Conservation (phyloP, 257 asterid species). For the Solanum clarkiae region DNA sequence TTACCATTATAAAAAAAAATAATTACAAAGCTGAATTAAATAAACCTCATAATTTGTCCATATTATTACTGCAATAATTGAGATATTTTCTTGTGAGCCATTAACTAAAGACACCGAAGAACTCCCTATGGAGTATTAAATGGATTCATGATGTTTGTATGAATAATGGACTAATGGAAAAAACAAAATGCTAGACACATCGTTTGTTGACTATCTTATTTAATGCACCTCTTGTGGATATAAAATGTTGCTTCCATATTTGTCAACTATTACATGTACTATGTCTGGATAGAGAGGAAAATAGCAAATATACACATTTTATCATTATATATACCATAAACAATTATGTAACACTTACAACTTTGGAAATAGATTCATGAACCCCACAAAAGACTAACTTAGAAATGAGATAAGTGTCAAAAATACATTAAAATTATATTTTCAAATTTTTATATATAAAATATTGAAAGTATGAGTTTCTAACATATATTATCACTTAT, state of each 20-base stretch:
- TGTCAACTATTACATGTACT: background rate
- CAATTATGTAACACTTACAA: background rate
- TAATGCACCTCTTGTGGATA: background rate
- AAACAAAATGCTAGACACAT: too few relatives aligned
- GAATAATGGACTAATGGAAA: background rate
- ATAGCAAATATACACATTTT: background rate
- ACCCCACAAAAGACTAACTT: background rate
- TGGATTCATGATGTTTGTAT: background rate
- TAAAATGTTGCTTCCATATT: background rate
- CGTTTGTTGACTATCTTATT: background rate
- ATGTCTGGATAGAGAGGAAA: background rate
- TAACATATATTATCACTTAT: too few relatives aligned
- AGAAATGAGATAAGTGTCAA: background rate
- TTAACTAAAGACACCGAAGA: background rate
- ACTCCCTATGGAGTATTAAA: background rate
- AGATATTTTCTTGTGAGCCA: background rate
- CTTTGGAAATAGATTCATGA: background rate
- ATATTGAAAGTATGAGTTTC: too few relatives aligned
- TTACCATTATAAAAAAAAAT: too few relatives aligned
- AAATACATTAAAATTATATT: too few relatives aligned
- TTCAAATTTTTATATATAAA: too few relatives aligned
- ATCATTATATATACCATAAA: background rate
- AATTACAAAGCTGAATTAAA: too few relatives aligned
- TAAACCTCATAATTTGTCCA: too few relatives aligned
- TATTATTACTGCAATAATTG: background rate